Evolutionary conservation across 2,329 filamentous ascomycete genomes (phyloP).

Genomic region (Zalaria sp.): DNA sequence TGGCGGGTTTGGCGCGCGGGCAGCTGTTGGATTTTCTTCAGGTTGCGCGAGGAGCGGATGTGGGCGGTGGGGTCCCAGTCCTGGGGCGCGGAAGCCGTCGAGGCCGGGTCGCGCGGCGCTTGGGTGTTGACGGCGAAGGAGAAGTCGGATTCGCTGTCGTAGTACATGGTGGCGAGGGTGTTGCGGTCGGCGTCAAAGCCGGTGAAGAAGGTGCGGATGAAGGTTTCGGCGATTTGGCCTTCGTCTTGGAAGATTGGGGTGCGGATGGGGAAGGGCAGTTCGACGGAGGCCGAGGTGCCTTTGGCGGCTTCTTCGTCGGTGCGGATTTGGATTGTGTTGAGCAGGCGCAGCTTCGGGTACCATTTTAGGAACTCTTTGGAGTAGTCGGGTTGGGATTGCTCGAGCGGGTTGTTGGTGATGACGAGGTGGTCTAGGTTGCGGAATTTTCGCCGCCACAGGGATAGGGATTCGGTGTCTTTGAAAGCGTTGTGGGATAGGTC

Average conservation of each 20-base stretch:
- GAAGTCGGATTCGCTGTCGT: constrained; percentile 63
- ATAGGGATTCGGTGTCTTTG: constrained; percentile 50
- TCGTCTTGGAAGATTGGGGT: constrained; percentile 62
- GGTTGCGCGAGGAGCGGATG: constrained; percentile 64
- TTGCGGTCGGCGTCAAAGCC: constrained; percentile 60
- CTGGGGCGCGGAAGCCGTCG: constrained; percentile 26
- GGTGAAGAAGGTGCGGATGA: constrained; percentile 59
- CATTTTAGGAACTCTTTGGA: constrained; percentile 58
- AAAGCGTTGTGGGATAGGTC: constrained; percentile 80
- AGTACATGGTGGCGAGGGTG: constrained; percentile 50
- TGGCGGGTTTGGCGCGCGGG: constrained; percentile 50
- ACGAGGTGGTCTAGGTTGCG: constrained; percentile 67
- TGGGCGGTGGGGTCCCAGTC: constrained; percentile 66
- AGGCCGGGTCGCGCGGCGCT: constrained; percentile 33
- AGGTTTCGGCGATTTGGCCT: constrained; percentile 58
- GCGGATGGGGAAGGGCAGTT: constrained; percentile 45
- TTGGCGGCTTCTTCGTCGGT: constrained; percentile 55
- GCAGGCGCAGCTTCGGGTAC: constrained; percentile 66
- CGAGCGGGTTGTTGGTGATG: constrained; percentile 61
- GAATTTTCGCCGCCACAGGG: constrained; percentile 69
- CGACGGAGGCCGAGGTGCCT: constrained; percentile 35
- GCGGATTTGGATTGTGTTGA: constrained; percentile 64
- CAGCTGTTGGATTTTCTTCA: constrained; percentile 52
- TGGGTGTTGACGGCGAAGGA: constrained; percentile 59
- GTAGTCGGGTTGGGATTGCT: constrained; percentile 34